Conservation (phyloP, 139 green algal genomes). For the Chlamydomonas schloesseri region DNA sequence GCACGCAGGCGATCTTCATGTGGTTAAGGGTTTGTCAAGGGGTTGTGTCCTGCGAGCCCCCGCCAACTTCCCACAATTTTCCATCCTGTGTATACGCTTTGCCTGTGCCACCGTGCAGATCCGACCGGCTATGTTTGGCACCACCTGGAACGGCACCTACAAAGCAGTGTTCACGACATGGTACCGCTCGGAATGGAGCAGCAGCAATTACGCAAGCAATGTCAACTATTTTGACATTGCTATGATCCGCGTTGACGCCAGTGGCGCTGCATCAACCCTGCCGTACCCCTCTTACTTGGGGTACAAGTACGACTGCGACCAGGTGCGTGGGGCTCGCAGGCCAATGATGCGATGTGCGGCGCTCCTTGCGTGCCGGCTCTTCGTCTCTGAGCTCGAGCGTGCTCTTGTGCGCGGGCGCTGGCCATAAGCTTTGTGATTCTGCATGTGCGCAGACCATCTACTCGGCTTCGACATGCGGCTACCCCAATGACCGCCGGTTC, state of each 20-base stretch:
- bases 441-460: conserved; percentile 1
- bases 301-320: conserved; percentile 25
- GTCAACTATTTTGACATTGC: conserved; percentile 38
- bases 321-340: not conserved
- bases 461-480: conserved; percentile 2
- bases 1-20: no score
- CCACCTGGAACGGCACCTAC: not conserved
- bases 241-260: not conserved
- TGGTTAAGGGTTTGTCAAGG: not conserved
- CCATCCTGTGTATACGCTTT: not conserved
- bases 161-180: not conserved
- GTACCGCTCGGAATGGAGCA: not conserved
- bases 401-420: no score
- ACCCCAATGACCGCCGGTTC: not conserved
- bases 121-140: not conserved
- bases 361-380: no score
- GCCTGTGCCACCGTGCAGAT: not conserved
- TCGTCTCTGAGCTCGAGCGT: no score
- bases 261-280: not conserved
- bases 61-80: not conserved
- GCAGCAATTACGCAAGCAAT: not conserved
- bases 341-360: not conserved
- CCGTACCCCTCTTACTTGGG: conserved; percentile 33
- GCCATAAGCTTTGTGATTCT: not conserved
- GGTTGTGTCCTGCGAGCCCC: not conserved